Evolutionary conservation across 2,329 filamentous ascomycete species (phyloP), one percentile per base, ranked within the genome.

Genomic region (Fusarium solani-melongenae): DNA sequence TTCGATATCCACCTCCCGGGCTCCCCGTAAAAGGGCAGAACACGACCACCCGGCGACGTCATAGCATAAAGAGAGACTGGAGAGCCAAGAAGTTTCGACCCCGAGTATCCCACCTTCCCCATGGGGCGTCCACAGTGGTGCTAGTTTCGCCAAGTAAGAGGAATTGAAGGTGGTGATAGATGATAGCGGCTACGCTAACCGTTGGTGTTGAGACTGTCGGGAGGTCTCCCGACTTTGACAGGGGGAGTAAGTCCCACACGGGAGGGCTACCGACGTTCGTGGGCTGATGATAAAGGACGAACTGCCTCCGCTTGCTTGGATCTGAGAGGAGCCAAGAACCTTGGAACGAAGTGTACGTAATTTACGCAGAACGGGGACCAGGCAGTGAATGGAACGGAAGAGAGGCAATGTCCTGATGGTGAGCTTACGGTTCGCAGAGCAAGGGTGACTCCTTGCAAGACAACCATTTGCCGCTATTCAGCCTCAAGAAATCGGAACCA

Each of bases 1-100:
- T 36, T 15, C 33, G n/a, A 38, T 62, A 57, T 55, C 60, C 60
- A 62, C 60, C 60, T 55, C 22, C 60, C 60, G 60, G 60, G 11
- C 34, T 62, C 60, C 46, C 60, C 60, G 60, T 39, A 7, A 29
- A 24, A 29, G 24, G 11, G 17, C 44, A 29, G 6, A 20, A 34
- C 41, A 49, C 12, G 24, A 5, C 20, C 11, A 15, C 31, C n/a
- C 11, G 8, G 15, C 60, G 24, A 62, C 60, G 60, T 62, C 34
- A 62, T 62, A 39, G 31, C 59, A 38, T 38, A 24, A 17, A 39
- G 44, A 62, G 41, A 62, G 44, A 11, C 9, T 39, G 60, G 46
- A 62, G 44, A 39, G 33, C 55, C 11, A 33, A 41, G 46, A 3
- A 38, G 41, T 33, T 60, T 60, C n/a, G 8, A 33, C 38, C 15